phyloP scores from a whole-genome alignment of 257 asterid genomes.

The Nicotiana otophora region DNA sequence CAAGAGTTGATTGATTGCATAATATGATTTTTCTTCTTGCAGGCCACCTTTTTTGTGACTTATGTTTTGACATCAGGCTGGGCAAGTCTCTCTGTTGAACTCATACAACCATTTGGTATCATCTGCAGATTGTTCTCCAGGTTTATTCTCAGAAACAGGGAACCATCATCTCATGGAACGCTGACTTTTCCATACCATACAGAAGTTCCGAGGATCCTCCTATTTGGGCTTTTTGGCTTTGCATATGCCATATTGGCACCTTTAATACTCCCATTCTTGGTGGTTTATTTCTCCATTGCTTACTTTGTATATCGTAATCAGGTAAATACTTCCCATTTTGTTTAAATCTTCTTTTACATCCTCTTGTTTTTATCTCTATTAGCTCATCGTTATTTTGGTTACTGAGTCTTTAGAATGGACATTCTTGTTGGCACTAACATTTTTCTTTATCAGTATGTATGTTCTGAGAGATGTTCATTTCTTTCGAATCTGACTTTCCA shows the following conservation, averaged over 20 bases:
- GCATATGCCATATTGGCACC: slow-evolving; percentile 76
- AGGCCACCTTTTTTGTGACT: slow-evolving; percentile 87
- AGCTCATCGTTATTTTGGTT: not conserved
- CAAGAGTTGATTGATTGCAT: not conserved
- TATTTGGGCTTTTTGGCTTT: slow-evolving; percentile 38
- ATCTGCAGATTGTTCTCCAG: slow-evolving; percentile 46
- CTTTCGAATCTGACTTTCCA: too few relatives aligned
- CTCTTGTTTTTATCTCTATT: not conserved
- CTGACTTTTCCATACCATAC: slow-evolving; percentile 76
- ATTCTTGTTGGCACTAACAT: not conserved
- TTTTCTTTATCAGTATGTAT: not conserved
- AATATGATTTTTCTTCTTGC: slow-evolving; percentile 16
- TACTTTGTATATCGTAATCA: slow-evolving; percentile 78
- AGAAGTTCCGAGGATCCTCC: slow-evolving; percentile 74
- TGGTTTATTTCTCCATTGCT: slow-evolving; percentile 74
- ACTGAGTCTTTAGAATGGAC: not conserved
- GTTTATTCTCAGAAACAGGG: slow-evolving; percentile 37
- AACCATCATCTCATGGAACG: slow-evolving; percentile 34
- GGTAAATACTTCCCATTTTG: slow-evolving; percentile 28
- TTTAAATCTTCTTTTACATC: not conserved
- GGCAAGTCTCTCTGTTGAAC: slow-evolving; percentile 79
- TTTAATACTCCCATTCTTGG: slow-evolving; percentile 67
- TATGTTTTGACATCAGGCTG: slow-evolving; percentile 89
- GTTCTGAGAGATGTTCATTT: too few relatives aligned
- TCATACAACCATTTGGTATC: slow-evolving; percentile 66